These are phyloP conservation scores for Dactylorhiza incarnata DNA, from an alignment of 106 monocot species.

Conservation along the genomic window DNA sequence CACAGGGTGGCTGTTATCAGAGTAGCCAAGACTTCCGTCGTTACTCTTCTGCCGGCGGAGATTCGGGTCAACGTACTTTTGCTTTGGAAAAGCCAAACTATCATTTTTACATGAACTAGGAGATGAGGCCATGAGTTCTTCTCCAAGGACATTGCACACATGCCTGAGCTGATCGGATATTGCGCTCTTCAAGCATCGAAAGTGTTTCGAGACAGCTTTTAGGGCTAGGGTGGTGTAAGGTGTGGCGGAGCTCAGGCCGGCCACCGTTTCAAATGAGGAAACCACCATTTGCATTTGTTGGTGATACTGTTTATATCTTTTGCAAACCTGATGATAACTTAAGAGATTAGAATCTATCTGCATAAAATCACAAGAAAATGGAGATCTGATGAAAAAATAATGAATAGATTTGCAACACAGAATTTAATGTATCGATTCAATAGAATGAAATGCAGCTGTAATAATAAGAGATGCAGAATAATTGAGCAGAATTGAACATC, in stretches of 20 bases:
- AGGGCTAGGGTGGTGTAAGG: slow-evolving; percentile 52
- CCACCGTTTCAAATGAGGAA: slow-evolving; percentile 54
- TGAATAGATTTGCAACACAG: too few relatives aligned
- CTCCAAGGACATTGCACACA: slow-evolving; percentile 40
- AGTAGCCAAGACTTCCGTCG: slow-evolving; percentile 26
- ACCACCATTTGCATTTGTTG: slow-evolving; percentile 76
- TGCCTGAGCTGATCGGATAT: slow-evolving; percentile 46
- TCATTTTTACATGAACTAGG: slow-evolving; percentile 17
- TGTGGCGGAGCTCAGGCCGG: slow-evolving; percentile 48
- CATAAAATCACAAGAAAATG: too few relatives aligned
- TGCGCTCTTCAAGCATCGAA: slow-evolving; percentile 36
- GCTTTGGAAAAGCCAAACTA: slow-evolving; percentile 10
- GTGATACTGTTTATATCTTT: slow-evolving; percentile 72
- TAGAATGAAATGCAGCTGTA: too few relatives aligned
- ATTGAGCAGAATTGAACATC: too few relatives aligned
- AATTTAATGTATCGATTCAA: too few relatives aligned
- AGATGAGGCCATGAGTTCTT: slow-evolving; percentile 29
- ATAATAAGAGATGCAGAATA: too few relatives aligned
- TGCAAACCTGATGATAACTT: slow-evolving; percentile 29
- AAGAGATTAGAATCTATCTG: too few relatives aligned
- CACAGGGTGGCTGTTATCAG: slow-evolving; percentile 38
- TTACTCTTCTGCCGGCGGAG: slow-evolving; percentile 18
- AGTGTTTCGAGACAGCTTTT: slow-evolving; percentile 53
- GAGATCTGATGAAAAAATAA: too few relatives aligned
- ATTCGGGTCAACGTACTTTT: slow-evolving; percentile 25